Evolutionary conservation across 1,139 yeast genomes (phyloP).

Genomic region (Hyphopichia wangnamkhiaoensis): DNA sequence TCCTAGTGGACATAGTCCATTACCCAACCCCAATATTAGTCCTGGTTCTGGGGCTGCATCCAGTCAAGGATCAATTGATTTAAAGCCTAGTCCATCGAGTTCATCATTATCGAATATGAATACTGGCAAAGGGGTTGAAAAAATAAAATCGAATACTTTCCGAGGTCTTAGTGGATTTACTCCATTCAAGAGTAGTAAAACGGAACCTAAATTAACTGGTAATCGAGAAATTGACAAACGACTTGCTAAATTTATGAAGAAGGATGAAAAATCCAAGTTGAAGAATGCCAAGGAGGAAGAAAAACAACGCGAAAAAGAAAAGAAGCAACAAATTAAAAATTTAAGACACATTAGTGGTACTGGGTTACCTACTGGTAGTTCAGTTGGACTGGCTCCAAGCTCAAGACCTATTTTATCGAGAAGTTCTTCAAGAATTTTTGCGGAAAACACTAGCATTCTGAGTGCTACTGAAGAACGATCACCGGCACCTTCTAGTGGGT

Average conservation of each 20-base stretch:
- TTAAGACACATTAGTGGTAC: conserved; percentile 4
- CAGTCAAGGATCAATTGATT: conserved; percentile 2
- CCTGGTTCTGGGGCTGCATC: background rate
- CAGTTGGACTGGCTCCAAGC: background rate
- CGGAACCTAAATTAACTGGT: conserved; percentile 17
- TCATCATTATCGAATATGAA: conserved; percentile 9
- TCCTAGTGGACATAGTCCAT: no score
- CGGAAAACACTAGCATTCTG: conserved; percentile 6
- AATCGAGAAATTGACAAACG: conserved; percentile 34
- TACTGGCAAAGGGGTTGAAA: conserved; percentile 16
- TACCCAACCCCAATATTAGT: background rate
- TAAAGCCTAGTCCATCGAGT: conserved; percentile 7
- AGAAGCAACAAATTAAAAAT: conserved; percentile 15
- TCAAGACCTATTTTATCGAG: conserved; percentile 12
- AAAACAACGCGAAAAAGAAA: conserved; percentile 10
- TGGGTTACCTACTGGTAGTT: background rate
- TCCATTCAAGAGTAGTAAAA: conserved; percentile 28
- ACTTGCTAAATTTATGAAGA: conserved; percentile 29
- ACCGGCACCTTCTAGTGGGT: conserved; percentile 10
- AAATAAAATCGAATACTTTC: conserved; percentile 25
- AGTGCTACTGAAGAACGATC: conserved; percentile 2
- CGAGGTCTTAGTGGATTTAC: conserved; percentile 27
- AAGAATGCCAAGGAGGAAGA: conserved; percentile 25
- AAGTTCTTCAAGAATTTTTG: conserved; percentile 13
- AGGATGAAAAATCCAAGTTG: conserved; percentile 28